Conservation (phyloP, 306 rosid genomes). For the Malus orientalis region DNA sequence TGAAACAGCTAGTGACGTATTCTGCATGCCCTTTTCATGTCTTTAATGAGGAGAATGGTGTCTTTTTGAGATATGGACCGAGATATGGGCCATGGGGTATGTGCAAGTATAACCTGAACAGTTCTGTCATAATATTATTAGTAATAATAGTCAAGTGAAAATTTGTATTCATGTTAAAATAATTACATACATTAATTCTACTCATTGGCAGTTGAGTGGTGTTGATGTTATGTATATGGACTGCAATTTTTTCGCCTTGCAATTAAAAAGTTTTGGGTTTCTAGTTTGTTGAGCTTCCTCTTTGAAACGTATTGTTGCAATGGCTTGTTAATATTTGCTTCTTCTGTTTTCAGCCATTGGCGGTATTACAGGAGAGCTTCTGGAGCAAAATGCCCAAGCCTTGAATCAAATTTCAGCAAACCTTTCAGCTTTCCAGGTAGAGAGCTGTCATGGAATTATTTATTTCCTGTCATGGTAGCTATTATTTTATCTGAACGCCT, state of each 20-base stretch:
- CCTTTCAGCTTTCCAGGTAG: slow-evolving; percentile 37
- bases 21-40: neutral
- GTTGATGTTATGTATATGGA: neutral
- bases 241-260: neutral
- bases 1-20: neutral
- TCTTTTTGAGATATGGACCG: neutral
- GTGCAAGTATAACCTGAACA: neutral
- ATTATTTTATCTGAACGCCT: neutral
- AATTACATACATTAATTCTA: neutral
- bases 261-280: neutral
- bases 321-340: neutral
- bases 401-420: slow-evolving; percentile 43
- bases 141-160: neutral
- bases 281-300: neutral
- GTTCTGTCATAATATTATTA: too few relatives aligned
- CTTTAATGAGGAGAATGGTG: neutral
- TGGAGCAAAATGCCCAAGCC: slow-evolving; percentile 39
- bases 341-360: slow-evolving; percentile 34
- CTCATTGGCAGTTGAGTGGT: neutral
- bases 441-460: neutral
- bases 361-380: slow-evolving; percentile 43
- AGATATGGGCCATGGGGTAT: neutral
- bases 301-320: neutral
- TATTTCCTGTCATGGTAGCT: neutral
- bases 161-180: neutral